Conservation (phyloP, 768 basidiomycete species). For the Agaricus subrufescens region DNA sequence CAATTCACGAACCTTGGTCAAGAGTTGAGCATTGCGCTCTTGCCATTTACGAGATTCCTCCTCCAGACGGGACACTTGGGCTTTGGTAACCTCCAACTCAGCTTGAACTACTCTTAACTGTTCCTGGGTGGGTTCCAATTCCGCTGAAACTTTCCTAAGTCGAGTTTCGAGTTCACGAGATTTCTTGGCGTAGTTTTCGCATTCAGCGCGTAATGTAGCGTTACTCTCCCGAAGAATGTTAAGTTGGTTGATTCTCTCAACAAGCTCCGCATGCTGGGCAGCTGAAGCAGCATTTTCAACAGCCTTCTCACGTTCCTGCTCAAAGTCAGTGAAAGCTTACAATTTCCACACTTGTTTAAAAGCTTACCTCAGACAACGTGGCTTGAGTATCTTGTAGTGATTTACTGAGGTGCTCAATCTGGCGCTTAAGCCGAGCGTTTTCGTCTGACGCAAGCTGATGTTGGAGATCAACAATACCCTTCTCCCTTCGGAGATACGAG, state of each 20-base stretch:
- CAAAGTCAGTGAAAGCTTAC: neutral
- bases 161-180: conserved; percentile 62
- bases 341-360: neutral
- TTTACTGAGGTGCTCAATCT: conserved; percentile 70
- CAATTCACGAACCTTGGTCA: conserved; percentile 58
- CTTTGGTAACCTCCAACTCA: conserved; percentile 67
- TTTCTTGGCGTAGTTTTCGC: conserved; percentile 65
- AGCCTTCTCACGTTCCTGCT: conserved; percentile 77
- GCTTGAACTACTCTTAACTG: conserved; percentile 61
- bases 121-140: conserved; percentile 75
- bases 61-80: conserved; percentile 66
- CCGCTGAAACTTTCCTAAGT: conserved; percentile 48
- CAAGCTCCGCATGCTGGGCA: conserved; percentile 76
- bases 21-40: conserved; percentile 72
- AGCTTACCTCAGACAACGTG: conserved; percentile 62
- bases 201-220: conserved; percentile 74
- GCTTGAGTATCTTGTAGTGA: conserved; percentile 65
- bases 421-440: conserved; percentile 64
- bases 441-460: conserved; percentile 77
- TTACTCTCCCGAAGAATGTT: conserved; percentile 88
- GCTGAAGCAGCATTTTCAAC: conserved; percentile 67
- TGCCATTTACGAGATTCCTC: conserved; percentile 81
- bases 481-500: conserved; percentile 81
- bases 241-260: conserved; percentile 83
- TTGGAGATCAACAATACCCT: conserved; percentile 88